Percentiles rank a stretch among this genome's conserved stretches.
phyloP scores from a whole-genome alignment of 2,329 filamentous ascomycete genomes.

The Boeremia exigua region DNA sequence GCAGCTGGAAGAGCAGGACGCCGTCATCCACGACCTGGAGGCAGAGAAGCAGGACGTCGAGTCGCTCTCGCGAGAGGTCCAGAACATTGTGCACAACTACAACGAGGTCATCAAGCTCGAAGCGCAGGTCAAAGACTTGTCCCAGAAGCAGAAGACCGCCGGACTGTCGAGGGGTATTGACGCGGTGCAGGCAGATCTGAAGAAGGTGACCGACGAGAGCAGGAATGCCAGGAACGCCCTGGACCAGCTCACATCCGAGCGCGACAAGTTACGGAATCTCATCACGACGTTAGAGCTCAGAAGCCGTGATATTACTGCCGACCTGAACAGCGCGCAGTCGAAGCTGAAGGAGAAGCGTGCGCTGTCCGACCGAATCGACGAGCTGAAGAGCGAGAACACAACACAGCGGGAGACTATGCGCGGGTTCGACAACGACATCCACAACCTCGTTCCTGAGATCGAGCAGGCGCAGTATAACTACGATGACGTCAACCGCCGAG shows the following conservation, averaged over 20 bases:
- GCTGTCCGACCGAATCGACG: conserved; percentile 73
- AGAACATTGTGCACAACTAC: conserved; percentile 74
- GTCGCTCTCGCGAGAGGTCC: conserved; percentile 75
- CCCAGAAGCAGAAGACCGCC: conserved; percentile 74
- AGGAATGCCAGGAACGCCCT: conserved; percentile 69
- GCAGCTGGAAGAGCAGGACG: conserved; percentile 69
- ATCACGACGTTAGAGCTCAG: conserved; percentile 78
- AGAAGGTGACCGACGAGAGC: conserved; percentile 69
- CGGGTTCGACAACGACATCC: conserved; percentile 73
- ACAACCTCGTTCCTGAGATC: conserved; percentile 76
- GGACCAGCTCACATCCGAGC: conserved; percentile 70
- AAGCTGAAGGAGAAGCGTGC: conserved; percentile 82
- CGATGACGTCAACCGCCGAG: conserved; percentile 76
- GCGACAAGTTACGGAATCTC: conserved; percentile 72
- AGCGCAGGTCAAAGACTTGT: conserved; percentile 75
- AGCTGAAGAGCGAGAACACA: conserved; percentile 70
- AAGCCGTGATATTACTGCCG: conserved; percentile 74
- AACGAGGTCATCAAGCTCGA: conserved; percentile 75
- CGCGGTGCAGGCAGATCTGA: conserved; percentile 81
- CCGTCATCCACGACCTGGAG: conserved; percentile 64
- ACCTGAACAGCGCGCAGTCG: conserved; percentile 71
- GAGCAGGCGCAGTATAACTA: conserved; percentile 75
- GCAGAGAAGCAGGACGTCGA: conserved; percentile 77
- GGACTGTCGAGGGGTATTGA: conserved; percentile 73
- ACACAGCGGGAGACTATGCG: conserved; percentile 75